A percentile compares a stretch with the other conserved stretches of the same genome.
These are phyloP conservation scores for Pulveroboletus sp. DNA, from an alignment of 768 basidiomycete species.

Conservation along the genomic window DNA sequence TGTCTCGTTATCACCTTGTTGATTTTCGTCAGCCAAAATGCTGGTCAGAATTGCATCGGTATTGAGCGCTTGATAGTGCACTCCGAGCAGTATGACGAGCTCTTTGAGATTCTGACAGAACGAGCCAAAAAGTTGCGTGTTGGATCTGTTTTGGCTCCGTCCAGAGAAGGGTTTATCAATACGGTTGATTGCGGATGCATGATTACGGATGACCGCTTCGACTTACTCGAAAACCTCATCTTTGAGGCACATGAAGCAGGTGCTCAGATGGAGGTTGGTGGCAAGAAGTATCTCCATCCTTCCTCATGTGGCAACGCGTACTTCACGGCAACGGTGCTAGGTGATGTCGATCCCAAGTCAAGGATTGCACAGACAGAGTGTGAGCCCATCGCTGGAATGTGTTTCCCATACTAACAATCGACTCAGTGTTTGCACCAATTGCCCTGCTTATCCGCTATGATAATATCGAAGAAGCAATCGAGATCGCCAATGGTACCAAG, in stretches of 20 bases:
- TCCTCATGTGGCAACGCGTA: constrained; percentile 72
- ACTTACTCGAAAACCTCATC: constrained; percentile 63
- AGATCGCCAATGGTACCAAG: constrained; percentile 80
- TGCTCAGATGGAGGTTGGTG: constrained; percentile 60
- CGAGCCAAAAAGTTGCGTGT: constrained; percentile 66
- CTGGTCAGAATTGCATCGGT: constrained; percentile 96
- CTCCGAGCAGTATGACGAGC: constrained; percentile 64
- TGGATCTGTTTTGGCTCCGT: constrained; percentile 66
- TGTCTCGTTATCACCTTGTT: background rate
- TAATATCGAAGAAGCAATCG: constrained; percentile 77
- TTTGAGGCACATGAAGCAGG: constrained; percentile 64
- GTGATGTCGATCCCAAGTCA: constrained; percentile 65
- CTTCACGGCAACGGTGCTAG: constrained; percentile 85
- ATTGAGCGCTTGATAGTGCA: constrained; percentile 93
- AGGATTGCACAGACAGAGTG: constrained; percentile 78
- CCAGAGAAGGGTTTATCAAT: constrained; percentile 62
- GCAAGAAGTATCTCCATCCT: constrained; percentile 57
- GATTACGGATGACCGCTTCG: constrained; percentile 73
- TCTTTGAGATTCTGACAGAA: constrained; percentile 61
- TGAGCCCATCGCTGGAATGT: constrained; percentile 26
- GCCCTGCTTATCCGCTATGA: constrained; percentile 84
- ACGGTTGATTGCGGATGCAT: constrained; percentile 86
- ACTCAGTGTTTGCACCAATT: constrained; percentile 86
- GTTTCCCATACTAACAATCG: constrained; percentile 9
- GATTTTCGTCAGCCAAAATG: constrained; percentile 62